Percentiles rank a stretch among this genome's conserved stretches.
phyloP scores from a whole-genome alignment of 257 asterid species.

The Forsythia viridissima region DNA sequence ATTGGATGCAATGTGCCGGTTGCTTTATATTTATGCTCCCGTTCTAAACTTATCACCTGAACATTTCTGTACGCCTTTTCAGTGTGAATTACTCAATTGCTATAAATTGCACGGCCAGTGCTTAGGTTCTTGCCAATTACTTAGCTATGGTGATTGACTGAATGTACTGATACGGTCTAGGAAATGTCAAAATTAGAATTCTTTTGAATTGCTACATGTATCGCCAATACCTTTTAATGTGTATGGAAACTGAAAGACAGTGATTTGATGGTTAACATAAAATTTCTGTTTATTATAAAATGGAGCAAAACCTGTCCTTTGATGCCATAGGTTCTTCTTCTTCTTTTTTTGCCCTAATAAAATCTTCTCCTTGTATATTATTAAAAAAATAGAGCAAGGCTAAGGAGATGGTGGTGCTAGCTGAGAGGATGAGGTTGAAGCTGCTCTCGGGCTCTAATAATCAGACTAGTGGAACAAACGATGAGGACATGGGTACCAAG shows the following conservation, averaged over 20 bases:
- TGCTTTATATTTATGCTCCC: background rate
- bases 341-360: slow-evolving; percentile 5
- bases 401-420: slow-evolving; percentile 95
- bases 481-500: slow-evolving; percentile 88
- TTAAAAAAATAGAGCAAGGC: slow-evolving; percentile 66
- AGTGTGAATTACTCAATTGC: background rate
- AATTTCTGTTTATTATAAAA: background rate
- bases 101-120: slow-evolving; percentile 14
- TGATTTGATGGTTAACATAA: background rate
- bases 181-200: background rate
- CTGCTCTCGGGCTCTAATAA: slow-evolving; percentile 77
- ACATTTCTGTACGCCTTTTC: background rate
- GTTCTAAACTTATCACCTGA: background rate
- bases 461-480: slow-evolving; percentile 61
- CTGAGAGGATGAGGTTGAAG: slow-evolving; percentile 94
- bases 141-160: background rate
- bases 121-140: background rate
- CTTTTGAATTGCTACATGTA: background rate
- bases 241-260: slow-evolving; percentile 10
- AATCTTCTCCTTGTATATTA: slow-evolving; percentile 15
- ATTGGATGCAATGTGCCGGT: background rate
- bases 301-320: background rate
- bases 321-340: background rate
- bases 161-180: background rate
- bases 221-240: slow-evolving; percentile 8